Evolutionary conservation across 495 filamentous ascomycete species (phyloP), one percentile per base, ranked within the genome.

Genomic region (Annulohypoxylon bovei): DNA sequence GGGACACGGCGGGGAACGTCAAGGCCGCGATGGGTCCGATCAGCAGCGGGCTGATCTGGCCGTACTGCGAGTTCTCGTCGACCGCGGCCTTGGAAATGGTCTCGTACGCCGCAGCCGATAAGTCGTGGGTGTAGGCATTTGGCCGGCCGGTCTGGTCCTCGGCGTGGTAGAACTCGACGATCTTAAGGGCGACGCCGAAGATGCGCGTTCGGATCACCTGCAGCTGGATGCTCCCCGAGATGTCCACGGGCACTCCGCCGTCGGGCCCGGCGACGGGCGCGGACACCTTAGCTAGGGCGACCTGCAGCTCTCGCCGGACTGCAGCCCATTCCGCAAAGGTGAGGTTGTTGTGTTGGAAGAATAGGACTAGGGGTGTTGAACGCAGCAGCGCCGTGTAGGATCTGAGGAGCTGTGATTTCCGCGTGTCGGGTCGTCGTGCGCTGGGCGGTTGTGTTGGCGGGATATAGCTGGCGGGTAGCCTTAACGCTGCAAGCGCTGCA

Each of bases 271-370:
- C 64, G 9, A 30, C 47, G 8, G 73, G 42, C n/a, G 65, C 33
- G 0, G 82, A 67, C 2, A 92, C 87, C 55, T 89, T 92, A 23
- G 78, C 75, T 14, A 98, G 77, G 1, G 93, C 93, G 5, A 80
- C 80, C 22, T 79, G 77, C 18, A 99, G 81, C 81, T 98, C 96
- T 59, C 95, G 89, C 58, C 95, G 87, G 62, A 99, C 87, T 11
- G 89, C 89, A 28, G 88, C 84, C 95, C 94, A 97, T 86, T 99
- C 95, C 40, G 84, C 82, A 4, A 94, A 88, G 56, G 90, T 91
- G 55, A 99, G 83, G 79, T 98, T 98, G 86, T 94, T 97, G 86
- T 98, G 95, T 81, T 98, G 95, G 85, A 99, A 95, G 73, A 98
- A 83, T 64, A 99, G 87, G 75, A 97, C 90, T 23, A 98, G 81